These are phyloP conservation scores for Russula earlei DNA, from an alignment of 768 basidiomycete genomes.

Conservation along the genomic window DNA sequence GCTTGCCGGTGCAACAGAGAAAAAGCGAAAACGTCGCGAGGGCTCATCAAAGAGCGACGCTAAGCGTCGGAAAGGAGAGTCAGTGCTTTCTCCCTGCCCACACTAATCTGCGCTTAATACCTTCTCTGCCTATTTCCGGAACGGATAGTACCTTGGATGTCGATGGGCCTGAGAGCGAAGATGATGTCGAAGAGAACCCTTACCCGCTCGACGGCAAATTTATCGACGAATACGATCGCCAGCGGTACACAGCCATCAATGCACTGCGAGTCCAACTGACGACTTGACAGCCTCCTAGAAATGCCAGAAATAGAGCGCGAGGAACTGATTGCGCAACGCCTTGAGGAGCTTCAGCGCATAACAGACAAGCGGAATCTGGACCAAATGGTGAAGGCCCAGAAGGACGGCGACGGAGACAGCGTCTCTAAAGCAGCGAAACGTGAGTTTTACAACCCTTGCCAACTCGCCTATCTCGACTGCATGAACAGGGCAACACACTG, in stretches of 20 bases:
- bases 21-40: slow-evolving; percentile 56
- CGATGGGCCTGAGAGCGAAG: slow-evolving; percentile 53
- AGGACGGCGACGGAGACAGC: slow-evolving; percentile 43
- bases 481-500: slow-evolving; percentile 57
- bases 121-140: not conserved
- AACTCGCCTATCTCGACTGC: not conserved
- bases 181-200: slow-evolving; percentile 46
- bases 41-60: slow-evolving; percentile 33
- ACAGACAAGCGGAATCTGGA: slow-evolving; percentile 64
- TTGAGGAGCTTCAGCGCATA: slow-evolving; percentile 70
- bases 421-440: slow-evolving; percentile 72
- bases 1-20: slow-evolving; percentile 60
- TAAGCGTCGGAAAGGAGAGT: slow-evolving; percentile 71
- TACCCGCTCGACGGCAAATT: slow-evolving; percentile 93
- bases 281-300: slow-evolving; percentile 48
- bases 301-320: slow-evolving; percentile 89
- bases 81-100: slow-evolving; percentile 25
- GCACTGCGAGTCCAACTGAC: slow-evolving; percentile 7
- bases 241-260: slow-evolving; percentile 41
- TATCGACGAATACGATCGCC: slow-evolving; percentile 72
- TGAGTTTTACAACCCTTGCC: slow-evolving; percentile 28
- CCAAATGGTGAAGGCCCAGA: slow-evolving; percentile 63
- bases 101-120: not conserved
- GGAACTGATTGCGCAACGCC: slow-evolving; percentile 67
- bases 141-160: slow-evolving; percentile 37